Evolutionary conservation across 768 basidiomycete species (phyloP).

Genomic region (Mrakia hoshinonis): DNA sequence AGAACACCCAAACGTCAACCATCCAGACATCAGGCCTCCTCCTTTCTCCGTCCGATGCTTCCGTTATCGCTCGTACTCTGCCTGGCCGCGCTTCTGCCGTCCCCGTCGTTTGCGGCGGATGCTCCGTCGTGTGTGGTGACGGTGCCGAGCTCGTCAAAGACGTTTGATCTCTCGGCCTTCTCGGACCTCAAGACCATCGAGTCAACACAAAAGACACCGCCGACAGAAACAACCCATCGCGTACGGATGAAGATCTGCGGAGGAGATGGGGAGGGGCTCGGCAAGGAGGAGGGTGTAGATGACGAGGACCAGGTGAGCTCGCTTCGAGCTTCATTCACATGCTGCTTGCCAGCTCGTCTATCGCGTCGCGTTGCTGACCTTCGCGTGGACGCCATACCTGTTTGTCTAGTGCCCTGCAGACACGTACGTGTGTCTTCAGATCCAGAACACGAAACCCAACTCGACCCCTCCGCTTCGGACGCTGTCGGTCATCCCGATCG

Average conservation of each 20-base stretch:
- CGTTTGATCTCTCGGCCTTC: constrained; percentile 15
- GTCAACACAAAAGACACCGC: constrained; percentile 33
- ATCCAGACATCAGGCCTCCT: background rate
- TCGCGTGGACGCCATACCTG: background rate
- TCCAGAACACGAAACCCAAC: constrained; percentile 38
- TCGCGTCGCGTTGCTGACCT: background rate
- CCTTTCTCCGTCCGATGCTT: background rate
- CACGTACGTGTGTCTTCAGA: constrained; percentile 37
- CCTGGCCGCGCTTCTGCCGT: background rate
- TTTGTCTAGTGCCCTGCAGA: constrained; percentile 36
- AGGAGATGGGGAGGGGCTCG: constrained; percentile 31
- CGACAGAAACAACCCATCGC: constrained; percentile 36
- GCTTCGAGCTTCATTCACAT: background rate
- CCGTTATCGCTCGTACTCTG: background rate
- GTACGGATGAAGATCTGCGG: constrained; percentile 37
- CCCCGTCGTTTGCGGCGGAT: background rate
- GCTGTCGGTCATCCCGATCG: constrained; percentile 39
- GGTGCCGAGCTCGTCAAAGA: background rate
- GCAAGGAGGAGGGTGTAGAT: constrained; percentile 34
- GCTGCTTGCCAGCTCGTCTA: background rate
- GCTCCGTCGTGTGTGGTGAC: background rate
- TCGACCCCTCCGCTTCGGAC: constrained; percentile 35
- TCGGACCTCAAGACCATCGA: background rate
- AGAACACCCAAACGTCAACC: too few relatives aligned
- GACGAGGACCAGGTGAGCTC: constrained; percentile 40